phyloP scores from a whole-genome alignment of 331 rosid genomes.

The Malus hybrid region DNA sequence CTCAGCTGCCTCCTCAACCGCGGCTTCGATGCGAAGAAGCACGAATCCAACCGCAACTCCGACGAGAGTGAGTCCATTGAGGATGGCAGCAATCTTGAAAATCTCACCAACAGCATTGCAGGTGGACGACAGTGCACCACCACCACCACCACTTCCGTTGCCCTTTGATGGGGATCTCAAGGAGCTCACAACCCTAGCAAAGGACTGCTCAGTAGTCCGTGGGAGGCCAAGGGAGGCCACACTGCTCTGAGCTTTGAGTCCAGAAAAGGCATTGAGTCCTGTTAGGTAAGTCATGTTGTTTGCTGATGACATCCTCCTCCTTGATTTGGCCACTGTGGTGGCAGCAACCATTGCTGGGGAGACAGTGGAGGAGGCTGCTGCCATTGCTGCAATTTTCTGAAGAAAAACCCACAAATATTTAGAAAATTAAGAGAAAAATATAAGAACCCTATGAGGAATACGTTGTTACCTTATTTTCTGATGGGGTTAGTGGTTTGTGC shows the following conservation, averaged over 20 bases:
- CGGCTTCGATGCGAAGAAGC: slow-evolving; percentile 76
- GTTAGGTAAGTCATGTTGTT: slow-evolving; percentile 33
- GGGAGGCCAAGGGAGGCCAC: slow-evolving; percentile 55
- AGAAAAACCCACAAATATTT: slow-evolving; percentile 2
- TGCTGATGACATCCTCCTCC: slow-evolving; percentile 9
- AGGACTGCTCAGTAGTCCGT: slow-evolving; percentile 37
- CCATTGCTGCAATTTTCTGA: slow-evolving; percentile 38
- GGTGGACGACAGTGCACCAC: slow-evolving; percentile 50
- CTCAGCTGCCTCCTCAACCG: slow-evolving; percentile 58
- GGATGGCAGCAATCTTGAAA: slow-evolving; percentile 65
- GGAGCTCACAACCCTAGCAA: slow-evolving; percentile 58
- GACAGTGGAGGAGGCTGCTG: slow-evolving; percentile 45
- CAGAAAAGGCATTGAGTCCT: slow-evolving; percentile 50
- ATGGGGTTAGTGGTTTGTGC: slow-evolving; percentile 3
- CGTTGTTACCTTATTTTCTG: not conserved
- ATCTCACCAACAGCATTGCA: slow-evolving; percentile 74
- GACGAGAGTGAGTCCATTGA: slow-evolving; percentile 58
- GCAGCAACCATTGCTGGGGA: slow-evolving; percentile 42
- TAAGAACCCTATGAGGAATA: too few species aligned
- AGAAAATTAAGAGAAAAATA: not conserved
- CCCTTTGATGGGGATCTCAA: slow-evolving; percentile 44
- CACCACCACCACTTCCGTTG: slow-evolving; percentile 46
- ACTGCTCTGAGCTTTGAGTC: slow-evolving; percentile 54
- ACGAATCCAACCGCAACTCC: slow-evolving; percentile 86
- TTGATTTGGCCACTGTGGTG: slow-evolving; percentile 23